Percentiles rank a stretch among this genome's conserved stretches.
Evolutionary conservation across 2,329 filamentous ascomycete genomes (phyloP).

Genomic region (Phaeosphaeriaceae sp.): DNA sequence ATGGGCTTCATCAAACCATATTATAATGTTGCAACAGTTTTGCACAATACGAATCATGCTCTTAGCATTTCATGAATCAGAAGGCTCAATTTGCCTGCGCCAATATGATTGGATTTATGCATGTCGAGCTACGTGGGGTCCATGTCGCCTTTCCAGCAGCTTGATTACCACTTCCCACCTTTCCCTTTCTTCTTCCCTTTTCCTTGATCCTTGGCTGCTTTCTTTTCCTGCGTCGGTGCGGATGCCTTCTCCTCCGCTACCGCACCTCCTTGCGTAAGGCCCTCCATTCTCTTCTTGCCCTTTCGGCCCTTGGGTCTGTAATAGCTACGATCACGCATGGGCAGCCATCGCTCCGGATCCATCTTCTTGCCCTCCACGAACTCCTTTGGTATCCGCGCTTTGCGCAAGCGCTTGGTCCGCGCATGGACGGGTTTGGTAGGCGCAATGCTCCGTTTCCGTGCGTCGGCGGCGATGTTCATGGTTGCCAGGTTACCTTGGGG

Average conservation of each 20-base stretch:
- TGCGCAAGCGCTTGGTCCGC: slow-evolving; percentile 65
- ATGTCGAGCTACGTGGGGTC: neutral
- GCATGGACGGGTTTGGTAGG: slow-evolving; percentile 51
- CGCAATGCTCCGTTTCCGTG: slow-evolving; percentile 43
- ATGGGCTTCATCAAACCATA: neutral
- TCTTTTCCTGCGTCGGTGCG: slow-evolving; percentile 40
- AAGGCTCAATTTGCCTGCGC: neutral
- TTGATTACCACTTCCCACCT: slow-evolving; percentile 35
- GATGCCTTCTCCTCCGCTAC: slow-evolving; percentile 69
- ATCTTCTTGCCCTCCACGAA: slow-evolving; percentile 79
- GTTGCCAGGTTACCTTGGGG: slow-evolving; percentile 49
- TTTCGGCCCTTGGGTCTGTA: slow-evolving; percentile 93
- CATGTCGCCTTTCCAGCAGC: neutral
- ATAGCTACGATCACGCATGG: slow-evolving; percentile 83
- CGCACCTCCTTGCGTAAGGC: slow-evolving; percentile 82
- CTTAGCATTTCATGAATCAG: neutral
- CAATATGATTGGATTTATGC: neutral
- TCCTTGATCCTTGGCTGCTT: slow-evolving; percentile 41
- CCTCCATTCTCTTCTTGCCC: slow-evolving; percentile 76
- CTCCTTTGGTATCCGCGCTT: slow-evolving; percentile 72
- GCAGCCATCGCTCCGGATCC: slow-evolving; percentile 93
- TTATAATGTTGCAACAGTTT: neutral
- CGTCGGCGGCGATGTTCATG: slow-evolving; percentile 36
- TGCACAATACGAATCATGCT: neutral
- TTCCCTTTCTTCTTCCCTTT: slow-evolving; percentile 48